phyloP scores from a whole-genome alignment of 2,329 filamentous ascomycete genomes.

The Sclerotinia borealis region DNA sequence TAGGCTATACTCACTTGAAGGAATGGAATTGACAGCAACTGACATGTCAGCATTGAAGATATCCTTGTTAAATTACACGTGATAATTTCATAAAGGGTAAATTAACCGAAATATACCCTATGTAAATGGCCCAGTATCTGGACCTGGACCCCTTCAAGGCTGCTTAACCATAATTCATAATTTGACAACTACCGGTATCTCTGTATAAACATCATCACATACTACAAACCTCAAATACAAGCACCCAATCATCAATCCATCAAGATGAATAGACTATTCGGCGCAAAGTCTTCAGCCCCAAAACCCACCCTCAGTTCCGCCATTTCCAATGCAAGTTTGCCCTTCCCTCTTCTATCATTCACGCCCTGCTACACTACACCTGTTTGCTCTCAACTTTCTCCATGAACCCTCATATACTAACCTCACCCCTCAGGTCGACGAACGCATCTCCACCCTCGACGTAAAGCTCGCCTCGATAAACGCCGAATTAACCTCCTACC shows the following conservation, averaged over 20 bases:
- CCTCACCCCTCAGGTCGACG: conserved; percentile 56
- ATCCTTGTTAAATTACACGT: not conserved
- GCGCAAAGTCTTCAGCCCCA: conserved; percentile 75
- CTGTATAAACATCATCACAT: not conserved
- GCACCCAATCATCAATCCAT: not conserved
- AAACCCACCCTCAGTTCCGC: conserved; percentile 84
- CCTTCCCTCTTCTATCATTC: conserved; percentile 1
- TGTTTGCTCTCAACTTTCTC: conserved; percentile 13
- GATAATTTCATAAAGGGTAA: not conserved
- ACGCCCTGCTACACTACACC: not conserved
- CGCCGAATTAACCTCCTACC: conserved; percentile 82
- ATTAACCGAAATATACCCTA: not conserved
- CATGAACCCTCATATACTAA: not conserved
- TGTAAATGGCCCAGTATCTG: too few relatives aligned
- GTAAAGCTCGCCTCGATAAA: conserved; percentile 92
- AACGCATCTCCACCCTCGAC: conserved; percentile 78
- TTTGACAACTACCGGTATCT: not conserved
- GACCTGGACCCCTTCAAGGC: not conserved
- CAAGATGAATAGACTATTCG: conserved; percentile 91
- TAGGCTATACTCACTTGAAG: too few relatives aligned
- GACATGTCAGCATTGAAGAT: not conserved
- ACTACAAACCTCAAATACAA: not conserved
- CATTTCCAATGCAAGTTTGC: conserved; percentile 63
- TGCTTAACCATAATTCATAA: not conserved
- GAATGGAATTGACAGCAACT: too few relatives aligned